Evolutionary conservation across 768 basidiomycete species (phyloP), one percentile per base, ranked within the genome.

Genomic region (Mycena leptocephala): DNA sequence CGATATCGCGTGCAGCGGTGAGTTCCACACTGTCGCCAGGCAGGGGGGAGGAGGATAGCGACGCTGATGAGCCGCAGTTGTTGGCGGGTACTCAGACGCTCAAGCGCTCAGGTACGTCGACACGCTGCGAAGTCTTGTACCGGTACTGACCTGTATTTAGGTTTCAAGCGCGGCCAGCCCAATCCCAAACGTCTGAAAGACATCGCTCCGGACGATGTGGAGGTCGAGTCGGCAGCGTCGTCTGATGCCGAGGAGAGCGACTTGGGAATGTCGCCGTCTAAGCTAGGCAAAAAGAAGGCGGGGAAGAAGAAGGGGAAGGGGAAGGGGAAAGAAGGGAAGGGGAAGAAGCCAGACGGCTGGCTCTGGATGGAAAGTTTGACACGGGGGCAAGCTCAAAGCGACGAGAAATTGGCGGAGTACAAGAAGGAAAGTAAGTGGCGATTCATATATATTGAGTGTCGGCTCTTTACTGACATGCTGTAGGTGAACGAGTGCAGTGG

Each of bases 261-360:
- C 24, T 1, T 28, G 18, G 30, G 18, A 16, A n/a, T 32, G 28
- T 46, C 63, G 24, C 63, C 43, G 24, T 65, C 63, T 8, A 65
- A 46, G 30, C 18, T 11, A n/a, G 26, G 63, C 16, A 33, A 33
- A 5, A 41, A 24, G 61, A 22, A 62, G 37, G n/a, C 18, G 11
- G 14, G 20, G 37, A 22, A 14, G 46, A 48, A 46, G 72, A 22
- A 33, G 35, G 41, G 33, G 32, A 39, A 32, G 39, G 32, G 26
- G 9, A 65, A 65, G n/a, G n/a, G n/a, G 46, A 48, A 46, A 63
- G 13, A 33, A 26, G 41, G 33, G 32, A 39, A 32, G 39, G 32
- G 26, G 63, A 72, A 51, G 35, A 72, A 72, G 62, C 11, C 43
- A 11, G 72, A 73, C n/a, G 72, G 72, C 8, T 73, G 72, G 72